A percentile compares a stretch with the other conserved stretches of the same genome.
These are phyloP conservation scores for Eimeria maxima DNA, from an alignment of 169 alveolate species.

Conservation along the genomic window DNA sequence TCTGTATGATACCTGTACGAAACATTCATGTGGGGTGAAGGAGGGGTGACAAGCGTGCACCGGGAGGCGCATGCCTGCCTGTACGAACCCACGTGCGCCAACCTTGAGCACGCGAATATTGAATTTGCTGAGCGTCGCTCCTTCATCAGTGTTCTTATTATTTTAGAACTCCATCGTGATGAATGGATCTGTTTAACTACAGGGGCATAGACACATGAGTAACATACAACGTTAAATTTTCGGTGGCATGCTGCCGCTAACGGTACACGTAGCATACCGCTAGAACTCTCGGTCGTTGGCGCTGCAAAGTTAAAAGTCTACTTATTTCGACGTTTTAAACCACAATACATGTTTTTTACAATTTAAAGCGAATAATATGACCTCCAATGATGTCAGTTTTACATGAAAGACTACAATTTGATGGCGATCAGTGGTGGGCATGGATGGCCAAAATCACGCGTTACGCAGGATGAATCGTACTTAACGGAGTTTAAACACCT, in stretches of 20 bases:
- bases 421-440: background rate
- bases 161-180: background rate
- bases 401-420: background rate
- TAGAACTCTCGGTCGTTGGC: background rate
- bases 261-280: background rate
- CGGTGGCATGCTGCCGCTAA: background rate
- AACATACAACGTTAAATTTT: background rate
- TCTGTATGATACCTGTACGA: conserved; percentile 7
- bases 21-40: conserved; percentile 36
- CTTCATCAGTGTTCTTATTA: background rate
- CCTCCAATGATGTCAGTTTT: background rate
- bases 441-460: background rate
- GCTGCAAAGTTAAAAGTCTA: background rate
- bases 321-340: background rate
- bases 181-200: background rate
- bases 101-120: background rate
- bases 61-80: conserved; percentile 67
- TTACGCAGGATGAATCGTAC: background rate
- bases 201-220: background rate
- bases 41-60: conserved; percentile 78
- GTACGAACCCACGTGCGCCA: conserved; percentile 66
- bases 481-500: too few species aligned
- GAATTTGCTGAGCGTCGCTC: background rate
- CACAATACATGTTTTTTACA: background rate
- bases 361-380: background rate